Conservation (phyloP, 2,329 filamentous ascomycete genomes). For the Penicillium sp. region DNA sequence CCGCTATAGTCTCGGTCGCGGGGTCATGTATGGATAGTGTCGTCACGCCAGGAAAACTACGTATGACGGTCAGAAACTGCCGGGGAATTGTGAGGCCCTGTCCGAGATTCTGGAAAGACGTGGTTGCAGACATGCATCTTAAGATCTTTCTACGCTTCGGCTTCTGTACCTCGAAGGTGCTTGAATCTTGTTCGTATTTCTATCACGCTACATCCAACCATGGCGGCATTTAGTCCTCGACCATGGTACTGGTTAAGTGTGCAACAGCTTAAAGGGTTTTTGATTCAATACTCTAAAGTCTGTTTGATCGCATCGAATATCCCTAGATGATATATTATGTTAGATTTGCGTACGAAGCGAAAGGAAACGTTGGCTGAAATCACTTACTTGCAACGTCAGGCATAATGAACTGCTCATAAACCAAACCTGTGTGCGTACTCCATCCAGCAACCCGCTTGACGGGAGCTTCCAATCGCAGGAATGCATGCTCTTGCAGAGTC, state of each 20-base stretch:
- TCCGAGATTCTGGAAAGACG: too few relatives aligned
- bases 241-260: not conserved
- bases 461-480: constrained; percentile 76
- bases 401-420: constrained; percentile 74
- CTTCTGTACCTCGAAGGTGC: not conserved
- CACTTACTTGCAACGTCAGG: constrained; percentile 82
- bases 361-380: not conserved
- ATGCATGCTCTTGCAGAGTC: constrained; percentile 81
- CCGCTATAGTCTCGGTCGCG: too few relatives aligned
- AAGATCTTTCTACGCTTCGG: too few relatives aligned
- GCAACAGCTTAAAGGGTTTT: not conserved
- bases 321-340: constrained; percentile 42
- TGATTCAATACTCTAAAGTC: constrained; percentile 57
- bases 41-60: too few relatives aligned
- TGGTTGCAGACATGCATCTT: too few relatives aligned
- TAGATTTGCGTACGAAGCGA: not conserved
- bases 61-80: too few relatives aligned
- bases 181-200: not conserved
- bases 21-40: too few relatives aligned
- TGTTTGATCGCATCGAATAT: constrained; percentile 67
- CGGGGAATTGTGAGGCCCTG: too few relatives aligned
- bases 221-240: not conserved
- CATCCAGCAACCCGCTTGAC: constrained; percentile 83
- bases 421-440: constrained; percentile 74
- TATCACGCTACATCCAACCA: not conserved